A percentile compares a stretch with the other conserved stretches of the same genome.
These are phyloP conservation scores for Filobasidium wieringae DNA, from an alignment of 768 basidiomycete genomes.

Conservation along the genomic window DNA sequence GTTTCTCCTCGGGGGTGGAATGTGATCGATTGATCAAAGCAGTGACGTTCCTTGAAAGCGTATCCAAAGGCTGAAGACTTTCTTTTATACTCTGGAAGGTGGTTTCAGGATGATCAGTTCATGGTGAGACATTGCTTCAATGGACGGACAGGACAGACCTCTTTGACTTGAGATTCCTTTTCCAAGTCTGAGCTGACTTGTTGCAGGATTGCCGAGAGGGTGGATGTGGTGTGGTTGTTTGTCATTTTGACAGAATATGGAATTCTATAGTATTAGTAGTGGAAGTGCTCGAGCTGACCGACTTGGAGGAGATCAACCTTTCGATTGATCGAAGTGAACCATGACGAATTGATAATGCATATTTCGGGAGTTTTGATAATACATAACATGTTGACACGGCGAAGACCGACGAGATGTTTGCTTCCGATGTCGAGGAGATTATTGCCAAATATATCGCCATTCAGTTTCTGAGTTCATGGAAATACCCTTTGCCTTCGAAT, in stretches of 20 bases:
- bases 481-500: no score
- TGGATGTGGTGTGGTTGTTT: neutral
- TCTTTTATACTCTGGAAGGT: constrained; percentile 9
- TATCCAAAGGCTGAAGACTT: constrained; percentile 10
- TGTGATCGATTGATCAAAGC: constrained; percentile 12
- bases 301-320: neutral
- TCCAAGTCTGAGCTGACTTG: constrained; percentile 13
- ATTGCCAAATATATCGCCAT: no score
- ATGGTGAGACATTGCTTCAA: neutral
- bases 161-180: constrained; percentile 10
- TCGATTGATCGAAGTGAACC: neutral
- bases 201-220: constrained; percentile 4
- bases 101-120: neutral
- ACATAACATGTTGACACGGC: no score
- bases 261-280: no score
- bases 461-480: no score
- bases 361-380: neutral
- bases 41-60: constrained; percentile 6
- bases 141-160: neutral
- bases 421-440: no score
- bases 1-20: constrained; percentile 10
- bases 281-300: no score
- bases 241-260: neutral
- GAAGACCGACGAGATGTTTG: no score
- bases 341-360: neutral